Evolutionary conservation across 2,329 filamentous ascomycete species (phyloP), one percentile per base, ranked within the genome.

Genomic region (Claviceps sp.): DNA sequence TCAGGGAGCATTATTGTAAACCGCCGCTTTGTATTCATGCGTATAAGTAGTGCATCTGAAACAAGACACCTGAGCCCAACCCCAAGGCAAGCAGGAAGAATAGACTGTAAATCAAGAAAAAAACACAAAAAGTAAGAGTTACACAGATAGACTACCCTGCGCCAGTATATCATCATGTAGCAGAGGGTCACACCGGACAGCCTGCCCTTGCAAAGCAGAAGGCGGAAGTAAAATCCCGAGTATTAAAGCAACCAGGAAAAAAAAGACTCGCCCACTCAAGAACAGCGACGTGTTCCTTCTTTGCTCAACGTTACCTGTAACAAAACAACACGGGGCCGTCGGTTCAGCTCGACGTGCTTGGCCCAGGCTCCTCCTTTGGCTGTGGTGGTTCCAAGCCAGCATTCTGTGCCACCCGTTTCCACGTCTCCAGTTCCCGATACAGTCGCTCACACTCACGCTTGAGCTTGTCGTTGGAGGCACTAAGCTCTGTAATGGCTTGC

Each of bases 401-500:
- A 50, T 73, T 77, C 60, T 82, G 78, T 18, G 78, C 80, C 36
- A 80, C 72, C 58, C 82, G 79, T 72, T 89, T 90, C 83, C 87
- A 91, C 47, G 81, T 83, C 64, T 89, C 84, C 49, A 85, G 75
- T 65, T 91, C 87, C 49, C 84, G 75, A 73, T 87, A 90, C 22
- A 86, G 81, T 37, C 85, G 76, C 64, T 89, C 84, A 58, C 84
- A 87, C 63, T 93, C 87, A 38, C 76, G 75, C 72, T 91, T 91
- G 56, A 91, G 78, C 70, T 90, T 93, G 60, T 94, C 88, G 61
- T 91, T 94, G 57, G 85, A 90, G 34, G 83, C 78, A 62, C 85
- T 91, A 49, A 96, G 80, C 68, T 97, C 91, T 16, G 84, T 82
- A 58, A 94, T 91, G 47, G 89, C 89, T 65, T 93, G 87, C 69